These are phyloP conservation scores for Hymenoscyphus salicellus DNA, from an alignment of 2,329 filamentous ascomycete genomes.

Conservation along the genomic window DNA sequence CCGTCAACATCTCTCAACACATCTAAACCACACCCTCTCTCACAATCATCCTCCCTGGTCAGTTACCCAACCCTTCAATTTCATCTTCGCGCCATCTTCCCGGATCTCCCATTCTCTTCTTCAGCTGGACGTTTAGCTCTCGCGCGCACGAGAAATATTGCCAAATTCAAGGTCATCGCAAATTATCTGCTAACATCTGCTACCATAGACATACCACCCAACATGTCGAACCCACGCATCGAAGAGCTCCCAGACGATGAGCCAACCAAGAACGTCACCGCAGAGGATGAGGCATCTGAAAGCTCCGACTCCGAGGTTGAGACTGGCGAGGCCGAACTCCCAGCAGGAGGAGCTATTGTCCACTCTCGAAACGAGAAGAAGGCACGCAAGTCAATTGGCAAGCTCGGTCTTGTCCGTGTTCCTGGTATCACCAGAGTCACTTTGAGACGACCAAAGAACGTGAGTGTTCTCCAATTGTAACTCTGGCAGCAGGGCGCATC, in stretches of 20 bases:
- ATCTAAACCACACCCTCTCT: neutral
- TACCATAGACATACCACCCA: slow-evolving; percentile 43
- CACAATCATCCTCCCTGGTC: slow-evolving; percentile 10
- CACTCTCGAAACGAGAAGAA: slow-evolving; percentile 99
- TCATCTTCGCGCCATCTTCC: neutral
- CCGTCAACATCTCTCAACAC: neutral
- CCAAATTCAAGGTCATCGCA: slow-evolving; percentile 18
- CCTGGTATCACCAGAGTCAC: slow-evolving; percentile 98
- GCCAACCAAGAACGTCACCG: slow-evolving; percentile 75
- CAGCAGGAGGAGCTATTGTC: slow-evolving; percentile 83
- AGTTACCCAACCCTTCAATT: slow-evolving; percentile 1
- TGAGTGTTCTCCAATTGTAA: slow-evolving; percentile 51
- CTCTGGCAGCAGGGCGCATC: neutral
- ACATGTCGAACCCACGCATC: slow-evolving; percentile 96
- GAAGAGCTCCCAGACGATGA: slow-evolving; percentile 95
- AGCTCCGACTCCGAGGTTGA: slow-evolving; percentile 76
- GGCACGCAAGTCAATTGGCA: slow-evolving; percentile 98
- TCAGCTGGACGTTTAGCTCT: neutral
- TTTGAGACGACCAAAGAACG: slow-evolving; percentile 96
- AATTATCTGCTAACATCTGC: slow-evolving; percentile 27
- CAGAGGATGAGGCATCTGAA: slow-evolving; percentile 67
- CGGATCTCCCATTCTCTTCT: neutral
- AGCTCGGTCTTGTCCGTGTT: slow-evolving; percentile 94
- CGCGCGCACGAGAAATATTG: slow-evolving; percentile 30
- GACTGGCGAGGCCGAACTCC: slow-evolving; percentile 60